Evolutionary conservation across 2,329 filamentous ascomycete genomes (phyloP).

Genomic region (Paraconiothyrium sp.): DNA sequence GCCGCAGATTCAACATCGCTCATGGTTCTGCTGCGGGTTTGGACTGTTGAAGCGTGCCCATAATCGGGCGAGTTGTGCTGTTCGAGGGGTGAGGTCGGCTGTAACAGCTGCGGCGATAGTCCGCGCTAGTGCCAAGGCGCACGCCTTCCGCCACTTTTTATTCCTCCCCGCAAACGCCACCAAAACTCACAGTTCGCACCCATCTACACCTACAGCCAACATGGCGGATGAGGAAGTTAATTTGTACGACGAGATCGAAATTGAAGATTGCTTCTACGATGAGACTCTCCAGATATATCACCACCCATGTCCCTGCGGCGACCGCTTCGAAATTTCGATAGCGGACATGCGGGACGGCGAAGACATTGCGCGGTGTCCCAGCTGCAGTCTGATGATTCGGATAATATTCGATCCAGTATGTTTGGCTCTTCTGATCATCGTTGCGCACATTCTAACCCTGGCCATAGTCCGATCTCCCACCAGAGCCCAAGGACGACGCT

Average conservation of each 20-base stretch:
- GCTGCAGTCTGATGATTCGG: constrained; percentile 94
- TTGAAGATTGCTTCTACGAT: constrained; percentile 94
- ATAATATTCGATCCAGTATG: constrained; percentile 90
- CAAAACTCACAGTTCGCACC: constrained; percentile 15
- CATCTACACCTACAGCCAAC: constrained; percentile 7
- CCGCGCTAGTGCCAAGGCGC: constrained; percentile 7
- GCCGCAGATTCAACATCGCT: constrained; percentile 69
- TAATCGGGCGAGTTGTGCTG: constrained; percentile 22
- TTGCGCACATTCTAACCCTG: constrained; percentile 15
- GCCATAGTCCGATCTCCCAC: constrained; percentile 42
- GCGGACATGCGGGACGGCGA: constrained; percentile 86
- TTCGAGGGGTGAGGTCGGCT: constrained; percentile 16
- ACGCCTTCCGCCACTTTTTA: constrained; percentile 8
- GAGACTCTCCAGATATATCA: constrained; percentile 92
- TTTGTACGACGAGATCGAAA: constrained; percentile 97
- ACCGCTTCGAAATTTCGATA: constrained; percentile 91
- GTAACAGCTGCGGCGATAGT: constrained; percentile 12
- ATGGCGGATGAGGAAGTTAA: constrained; percentile 58
- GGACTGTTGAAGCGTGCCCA: constrained; percentile 26
- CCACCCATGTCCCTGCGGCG: constrained; percentile 96
- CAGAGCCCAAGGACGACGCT: constrained; percentile 35
- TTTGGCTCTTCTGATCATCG: neutral
- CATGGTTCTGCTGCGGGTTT: constrained; percentile 54
- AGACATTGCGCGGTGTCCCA: constrained; percentile 96
- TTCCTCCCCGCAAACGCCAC: constrained; percentile 16